These are phyloP conservation scores for Penicillium arizonense DNA, from an alignment of 495 filamentous ascomycete genomes.

Conservation along the genomic window DNA sequence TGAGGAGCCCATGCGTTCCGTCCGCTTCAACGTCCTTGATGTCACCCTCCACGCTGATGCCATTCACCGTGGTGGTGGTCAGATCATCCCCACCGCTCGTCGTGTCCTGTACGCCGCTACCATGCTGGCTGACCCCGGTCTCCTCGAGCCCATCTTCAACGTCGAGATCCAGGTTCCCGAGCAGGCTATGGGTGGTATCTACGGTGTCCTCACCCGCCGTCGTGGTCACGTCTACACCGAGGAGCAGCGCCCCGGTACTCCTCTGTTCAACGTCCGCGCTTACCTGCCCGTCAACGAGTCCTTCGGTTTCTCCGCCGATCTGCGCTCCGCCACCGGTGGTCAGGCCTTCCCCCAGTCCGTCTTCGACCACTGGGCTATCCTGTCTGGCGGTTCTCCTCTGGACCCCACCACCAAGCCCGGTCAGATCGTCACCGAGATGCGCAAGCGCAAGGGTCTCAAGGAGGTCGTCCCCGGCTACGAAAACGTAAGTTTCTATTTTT, in stretches of 20 bases:
- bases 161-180: conserved; percentile 99
- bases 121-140: conserved; percentile 84
- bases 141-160: conserved; percentile 97
- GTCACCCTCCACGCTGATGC: conserved; percentile 99
- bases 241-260: conserved; percentile 97
- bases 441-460: conserved; percentile 99
- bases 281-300: conserved; percentile 99
- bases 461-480: conserved; percentile 81
- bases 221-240: conserved; percentile 99
- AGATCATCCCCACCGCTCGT: conserved; percentile 96
- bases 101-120: conserved; percentile 94
- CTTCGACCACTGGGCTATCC: conserved; percentile 96
- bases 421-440: conserved; percentile 80
- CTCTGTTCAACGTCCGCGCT: conserved; percentile 99
- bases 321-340: conserved; percentile 87
- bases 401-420: conserved; percentile 85
- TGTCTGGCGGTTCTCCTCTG: conserved; percentile 91
- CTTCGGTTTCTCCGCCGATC: conserved; percentile 98
- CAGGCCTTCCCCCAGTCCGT: conserved; percentile 99
- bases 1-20: conserved; percentile 95
- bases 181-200: conserved; percentile 99
- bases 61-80: conserved; percentile 98
- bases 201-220: conserved; percentile 97
- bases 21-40: conserved; percentile 99
- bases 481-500: conserved; percentile 69